These are phyloP conservation scores for Cytospora chrysosperma DNA, from an alignment of 2,329 filamentous ascomycete genomes.

Conservation along the genomic window DNA sequence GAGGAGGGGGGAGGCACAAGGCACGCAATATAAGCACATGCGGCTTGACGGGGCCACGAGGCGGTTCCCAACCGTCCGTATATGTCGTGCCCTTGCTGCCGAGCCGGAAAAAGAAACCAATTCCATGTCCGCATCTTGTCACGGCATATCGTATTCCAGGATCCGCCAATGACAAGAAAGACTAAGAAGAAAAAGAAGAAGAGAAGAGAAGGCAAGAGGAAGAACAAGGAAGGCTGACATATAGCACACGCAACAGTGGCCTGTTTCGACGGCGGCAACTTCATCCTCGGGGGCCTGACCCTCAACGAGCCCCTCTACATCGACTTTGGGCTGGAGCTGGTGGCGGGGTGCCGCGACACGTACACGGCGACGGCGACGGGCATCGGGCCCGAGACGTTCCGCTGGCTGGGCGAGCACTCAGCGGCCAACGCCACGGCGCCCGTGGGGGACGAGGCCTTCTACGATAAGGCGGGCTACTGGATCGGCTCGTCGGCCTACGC, in stretches of 20 bases:
- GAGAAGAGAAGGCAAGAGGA: not conserved
- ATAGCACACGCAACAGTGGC: slow-evolving; percentile 53
- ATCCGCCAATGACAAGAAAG: too few relatives aligned
- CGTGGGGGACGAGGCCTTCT: slow-evolving; percentile 55
- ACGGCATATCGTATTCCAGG: not conserved
- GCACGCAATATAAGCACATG: not conserved
- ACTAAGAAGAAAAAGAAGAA: too few relatives aligned
- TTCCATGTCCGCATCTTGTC: not conserved
- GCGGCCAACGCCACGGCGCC: slow-evolving; percentile 41
- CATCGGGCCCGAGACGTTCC: slow-evolving; percentile 75
- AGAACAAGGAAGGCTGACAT: slow-evolving; percentile 27
- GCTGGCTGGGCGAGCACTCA: slow-evolving; percentile 58
- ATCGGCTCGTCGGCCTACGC: slow-evolving; percentile 61
- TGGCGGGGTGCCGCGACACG: slow-evolving; percentile 71
- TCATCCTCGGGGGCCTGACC: slow-evolving; percentile 75
- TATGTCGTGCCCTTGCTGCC: not conserved
- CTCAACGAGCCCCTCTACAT: slow-evolving; percentile 66
- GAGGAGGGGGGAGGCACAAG: not conserved
- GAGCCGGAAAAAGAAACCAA: not conserved
- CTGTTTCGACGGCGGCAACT: slow-evolving; percentile 83
- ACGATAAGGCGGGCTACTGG: slow-evolving; percentile 68
- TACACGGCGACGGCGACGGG: slow-evolving; percentile 67
- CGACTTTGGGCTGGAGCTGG: slow-evolving; percentile 70
- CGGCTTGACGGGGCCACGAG: not conserved
- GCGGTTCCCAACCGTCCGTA: not conserved